phyloP scores from a whole-genome alignment of 2,329 filamentous ascomycete species.

The Penicillium brasilianum region DNA sequence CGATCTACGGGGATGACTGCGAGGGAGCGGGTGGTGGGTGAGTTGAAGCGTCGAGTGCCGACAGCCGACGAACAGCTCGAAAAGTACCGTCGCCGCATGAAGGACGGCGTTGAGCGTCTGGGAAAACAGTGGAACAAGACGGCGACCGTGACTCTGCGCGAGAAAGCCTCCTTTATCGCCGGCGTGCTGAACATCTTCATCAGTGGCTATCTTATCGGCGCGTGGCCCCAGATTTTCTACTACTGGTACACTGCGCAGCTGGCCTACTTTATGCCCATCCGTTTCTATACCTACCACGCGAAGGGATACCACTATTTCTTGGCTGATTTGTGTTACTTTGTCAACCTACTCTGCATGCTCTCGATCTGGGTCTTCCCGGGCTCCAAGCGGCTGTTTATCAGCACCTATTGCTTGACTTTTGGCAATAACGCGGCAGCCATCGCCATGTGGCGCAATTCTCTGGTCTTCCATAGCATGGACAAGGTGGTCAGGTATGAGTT shows the following conservation, averaged over 20 bases:
- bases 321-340: slow-evolving; percentile 96
- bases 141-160: slow-evolving; percentile 82
- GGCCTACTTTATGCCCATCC: slow-evolving; percentile 95
- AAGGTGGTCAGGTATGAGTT: slow-evolving; percentile 79
- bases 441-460: slow-evolving; percentile 98
- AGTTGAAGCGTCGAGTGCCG: slow-evolving; percentile 86
- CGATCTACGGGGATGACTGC: slow-evolving; percentile 77
- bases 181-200: slow-evolving; percentile 98
- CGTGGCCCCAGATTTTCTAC: slow-evolving; percentile 82
- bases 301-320: slow-evolving; percentile 97
- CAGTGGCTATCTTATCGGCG: slow-evolving; percentile 91
- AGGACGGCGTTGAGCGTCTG: slow-evolving; percentile 83
- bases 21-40: slow-evolving; percentile 87
- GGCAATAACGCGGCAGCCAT: slow-evolving; percentile 98
- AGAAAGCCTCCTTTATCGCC: slow-evolving; percentile 95
- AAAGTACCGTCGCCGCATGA: slow-evolving; percentile 87
- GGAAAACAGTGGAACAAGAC: slow-evolving; percentile 86
- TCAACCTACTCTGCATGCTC: slow-evolving; percentile 82
- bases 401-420: slow-evolving; percentile 88
- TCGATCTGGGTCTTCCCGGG: slow-evolving; percentile 88
- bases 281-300: slow-evolving; percentile 87
- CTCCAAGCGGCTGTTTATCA: slow-evolving; percentile 90
- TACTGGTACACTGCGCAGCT: slow-evolving; percentile 89
- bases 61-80: slow-evolving; percentile 91
- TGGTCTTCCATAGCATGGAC: slow-evolving; percentile 98